Evolutionary conservation across 2,329 filamentous ascomycete genomes (phyloP).

Genomic region (Thielaviopsis populi): DNA sequence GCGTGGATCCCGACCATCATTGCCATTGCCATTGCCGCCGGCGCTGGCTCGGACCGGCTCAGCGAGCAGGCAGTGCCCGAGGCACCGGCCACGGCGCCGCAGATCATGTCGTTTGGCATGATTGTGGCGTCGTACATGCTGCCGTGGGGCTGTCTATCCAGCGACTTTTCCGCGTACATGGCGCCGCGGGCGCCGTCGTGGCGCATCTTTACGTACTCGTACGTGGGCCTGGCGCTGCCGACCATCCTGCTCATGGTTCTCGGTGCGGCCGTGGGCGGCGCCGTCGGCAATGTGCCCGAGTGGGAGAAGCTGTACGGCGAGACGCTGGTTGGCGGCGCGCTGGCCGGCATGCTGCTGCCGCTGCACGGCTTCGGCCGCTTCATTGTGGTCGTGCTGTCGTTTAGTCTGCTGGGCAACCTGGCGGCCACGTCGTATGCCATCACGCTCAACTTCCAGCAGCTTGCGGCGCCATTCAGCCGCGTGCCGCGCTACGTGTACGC

Average conservation of each 20-base stretch:
- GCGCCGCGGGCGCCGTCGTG: slow-evolving; percentile 31
- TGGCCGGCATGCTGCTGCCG: slow-evolving; percentile 43
- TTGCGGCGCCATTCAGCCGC: slow-evolving; percentile 39
- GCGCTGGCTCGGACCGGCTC: slow-evolving; percentile 37
- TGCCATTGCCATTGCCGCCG: slow-evolving; percentile 38
- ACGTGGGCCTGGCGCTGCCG: slow-evolving; percentile 38
- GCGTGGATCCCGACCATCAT: slow-evolving; percentile 42
- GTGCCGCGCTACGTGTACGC: slow-evolving; percentile 44
- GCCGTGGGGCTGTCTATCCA: slow-evolving; percentile 43
- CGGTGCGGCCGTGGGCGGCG: slow-evolving; percentile 49
- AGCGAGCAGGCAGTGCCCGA: slow-evolving; percentile 29
- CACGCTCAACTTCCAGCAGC: slow-evolving; percentile 49
- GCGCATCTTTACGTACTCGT: slow-evolving; percentile 40
- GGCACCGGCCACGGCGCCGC: slow-evolving; percentile 21
- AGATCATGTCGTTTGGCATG: slow-evolving; percentile 42
- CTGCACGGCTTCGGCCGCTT: slow-evolving; percentile 48
- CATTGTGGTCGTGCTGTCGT: slow-evolving; percentile 41
- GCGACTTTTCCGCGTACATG: slow-evolving; percentile 47
- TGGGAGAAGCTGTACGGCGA: slow-evolving; percentile 40
- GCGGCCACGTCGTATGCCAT: slow-evolving; percentile 46
- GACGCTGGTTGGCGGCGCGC: slow-evolving; percentile 41
- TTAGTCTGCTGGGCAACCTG: slow-evolving; percentile 44
- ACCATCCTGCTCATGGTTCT: slow-evolving; percentile 46
- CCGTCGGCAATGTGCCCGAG: slow-evolving; percentile 35
- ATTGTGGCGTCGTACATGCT: slow-evolving; percentile 49